Evolutionary conservation across 1,284 basidiomycete species (phyloP).

Genomic region (Meira nashicola): DNA sequence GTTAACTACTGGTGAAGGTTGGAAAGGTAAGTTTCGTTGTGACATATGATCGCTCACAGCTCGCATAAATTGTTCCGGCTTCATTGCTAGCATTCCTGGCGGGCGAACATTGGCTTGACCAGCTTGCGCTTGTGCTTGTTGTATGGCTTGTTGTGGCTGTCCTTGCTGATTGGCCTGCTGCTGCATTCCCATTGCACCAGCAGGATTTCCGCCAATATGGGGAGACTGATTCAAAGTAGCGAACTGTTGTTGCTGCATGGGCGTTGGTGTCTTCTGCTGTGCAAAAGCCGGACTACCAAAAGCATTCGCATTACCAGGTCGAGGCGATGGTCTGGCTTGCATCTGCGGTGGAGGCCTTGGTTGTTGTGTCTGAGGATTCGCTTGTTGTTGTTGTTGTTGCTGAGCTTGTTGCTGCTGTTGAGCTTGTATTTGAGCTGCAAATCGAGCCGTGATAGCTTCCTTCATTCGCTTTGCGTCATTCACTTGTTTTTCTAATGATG

Average conservation of each 20-base stretch:
- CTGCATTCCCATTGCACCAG: background rate
- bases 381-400: slow-evolving; percentile 11
- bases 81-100: slow-evolving; percentile 22
- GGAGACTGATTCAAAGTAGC: slow-evolving; percentile 9
- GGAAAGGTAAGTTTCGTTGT: slow-evolving; percentile 39
- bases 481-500: slow-evolving; percentile 12
- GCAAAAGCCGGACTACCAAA: slow-evolving; percentile 5
- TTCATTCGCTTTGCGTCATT: slow-evolving; percentile 7
- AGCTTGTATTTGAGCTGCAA: background rate
- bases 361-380: slow-evolving; percentile 2
- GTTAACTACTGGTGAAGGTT: slow-evolving; percentile 31
- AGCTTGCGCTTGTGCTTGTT: slow-evolving; percentile 10
- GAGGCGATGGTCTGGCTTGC: slow-evolving; percentile 7
- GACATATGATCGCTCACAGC: slow-evolving; percentile 42
- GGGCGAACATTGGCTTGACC: slow-evolving; percentile 10
- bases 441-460: background rate
- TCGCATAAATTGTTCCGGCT: slow-evolving; percentile 46
- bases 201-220: background rate
- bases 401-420: slow-evolving; percentile 13
- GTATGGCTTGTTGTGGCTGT: background rate
- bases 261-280: slow-evolving; percentile 9
- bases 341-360: slow-evolving; percentile 7
- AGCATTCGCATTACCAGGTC: slow-evolving; percentile 3
- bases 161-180: slow-evolving; percentile 11
- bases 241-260: slow-evolving; percentile 6